Base-by-base conservation (phyloP, 257 asterid species). In the Mentha longifolia region DNA sequence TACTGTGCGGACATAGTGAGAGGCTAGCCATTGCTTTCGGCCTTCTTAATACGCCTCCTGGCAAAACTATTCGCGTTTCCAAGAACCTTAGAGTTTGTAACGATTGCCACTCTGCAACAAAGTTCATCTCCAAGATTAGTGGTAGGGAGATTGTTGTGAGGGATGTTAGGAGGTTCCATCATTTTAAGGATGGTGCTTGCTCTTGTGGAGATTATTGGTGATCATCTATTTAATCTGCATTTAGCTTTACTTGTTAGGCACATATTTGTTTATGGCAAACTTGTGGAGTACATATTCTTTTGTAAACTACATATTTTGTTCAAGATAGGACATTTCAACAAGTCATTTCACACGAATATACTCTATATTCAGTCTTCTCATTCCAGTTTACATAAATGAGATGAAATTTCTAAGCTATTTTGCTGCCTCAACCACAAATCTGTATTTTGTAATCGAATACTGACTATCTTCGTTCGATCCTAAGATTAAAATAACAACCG, bases 141-240 rank as follows among this genome's bases (percentile, higher is more conserved):
- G 83, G 60, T 14, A 81, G 96, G 79, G 92, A 87, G 80, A 92
- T 92, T 62, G 82, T 92, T 70, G 92, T 90, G 80, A 88, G 98
- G 87, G 98, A 92, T 60, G 89, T 88, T 2, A 76, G 91, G 76
- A 83, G 98, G 73, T 92, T 90, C 72, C 98, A 92, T 82, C 97
- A 92, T 69, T 92, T 92, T 85, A 85, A 71, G 71, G 74, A 88
- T 62, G 98, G 97, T 25, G 81, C 76, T 73, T 92, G 98, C 77
- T 90, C 96, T 0, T 92, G 98, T 81, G 85, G 95, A 64, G 98
- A 92, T 79, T 90, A 89, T 79, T 92, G 98, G 98, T 92, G 88
- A 85, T 14, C 43, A 30, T 14, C 64, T 16, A 15, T 58, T 15
- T 30, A 28, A 11, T 19, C 59, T 9, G 9, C 10, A 9, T 1